phyloP scores from a whole-genome alignment of 805 yeast genomes.

The Hanseniaspora singularis region DNA sequence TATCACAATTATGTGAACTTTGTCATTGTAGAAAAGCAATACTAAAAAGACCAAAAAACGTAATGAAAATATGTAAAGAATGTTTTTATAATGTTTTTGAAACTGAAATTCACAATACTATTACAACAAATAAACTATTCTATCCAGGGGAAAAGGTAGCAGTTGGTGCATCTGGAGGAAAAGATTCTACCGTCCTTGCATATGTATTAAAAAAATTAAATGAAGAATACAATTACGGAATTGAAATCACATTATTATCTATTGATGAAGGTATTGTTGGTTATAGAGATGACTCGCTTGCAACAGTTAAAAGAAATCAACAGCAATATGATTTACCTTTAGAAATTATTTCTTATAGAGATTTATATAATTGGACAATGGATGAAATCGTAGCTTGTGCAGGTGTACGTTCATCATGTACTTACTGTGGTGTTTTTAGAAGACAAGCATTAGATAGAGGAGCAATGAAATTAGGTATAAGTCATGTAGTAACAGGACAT shows the following conservation, averaged over 20 bases:
- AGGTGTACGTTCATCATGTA: constrained; percentile 86
- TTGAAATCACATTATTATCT: constrained; percentile 69
- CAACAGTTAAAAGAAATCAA: constrained; percentile 90
- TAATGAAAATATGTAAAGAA: constrained; percentile 76
- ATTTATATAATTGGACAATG: constrained; percentile 95
- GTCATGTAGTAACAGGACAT: constrained; percentile 94
- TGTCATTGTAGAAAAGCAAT: constrained; percentile 76
- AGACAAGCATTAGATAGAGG: constrained; percentile 96
- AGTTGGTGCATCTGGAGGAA: constrained; percentile 98
- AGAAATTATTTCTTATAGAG: constrained; percentile 73
- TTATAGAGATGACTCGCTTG: constrained; percentile 90
- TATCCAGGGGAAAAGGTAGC: constrained; percentile 78
- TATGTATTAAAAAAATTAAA: constrained; percentile 74
- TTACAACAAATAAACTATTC: constrained; percentile 56
- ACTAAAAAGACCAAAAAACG: constrained; percentile 82
- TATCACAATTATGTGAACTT: constrained; percentile 57
- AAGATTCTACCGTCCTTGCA: constrained; percentile 92
- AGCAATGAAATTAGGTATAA: constrained; percentile 70
- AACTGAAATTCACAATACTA: constrained; percentile 89
- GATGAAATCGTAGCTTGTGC: constrained; percentile 93
- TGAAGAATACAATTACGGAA: constrained; percentile 77
- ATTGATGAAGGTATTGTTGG: constrained; percentile 97
- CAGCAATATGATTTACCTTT: constrained; percentile 69
- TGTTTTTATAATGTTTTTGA: constrained; percentile 88
- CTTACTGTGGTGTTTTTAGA: constrained; percentile 94